These are phyloP conservation scores for Penicillium chermesinum DNA, from an alignment of 495 filamentous ascomycete species.

Conservation along the genomic window DNA sequence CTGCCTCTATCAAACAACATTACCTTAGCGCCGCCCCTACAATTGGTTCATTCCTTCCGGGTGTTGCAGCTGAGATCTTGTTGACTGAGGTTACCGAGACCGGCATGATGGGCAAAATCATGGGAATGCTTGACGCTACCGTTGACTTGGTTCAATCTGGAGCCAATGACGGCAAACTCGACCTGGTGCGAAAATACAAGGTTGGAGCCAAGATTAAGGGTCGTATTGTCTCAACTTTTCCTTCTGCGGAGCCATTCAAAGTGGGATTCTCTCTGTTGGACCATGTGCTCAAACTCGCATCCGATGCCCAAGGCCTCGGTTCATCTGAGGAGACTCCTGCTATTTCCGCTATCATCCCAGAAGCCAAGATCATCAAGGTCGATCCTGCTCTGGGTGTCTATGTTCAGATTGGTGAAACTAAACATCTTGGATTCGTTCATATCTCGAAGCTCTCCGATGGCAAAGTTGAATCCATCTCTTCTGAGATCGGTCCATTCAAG, in stretches of 20 bases:
- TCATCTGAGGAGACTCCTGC: conserved; percentile 55
- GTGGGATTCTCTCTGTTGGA: conserved; percentile 81
- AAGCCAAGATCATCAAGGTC: conserved; percentile 71
- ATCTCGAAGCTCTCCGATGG: conserved; percentile 85
- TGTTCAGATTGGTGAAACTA: conserved; percentile 68
- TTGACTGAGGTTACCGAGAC: conserved; percentile 61
- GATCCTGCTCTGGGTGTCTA: conserved; percentile 75
- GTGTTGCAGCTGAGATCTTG: conserved; percentile 80
- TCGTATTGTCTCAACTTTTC: conserved; percentile 80
- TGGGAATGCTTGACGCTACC: conserved; percentile 85
- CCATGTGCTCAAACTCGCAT: conserved; percentile 65
- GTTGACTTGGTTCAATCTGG: conserved; percentile 87
- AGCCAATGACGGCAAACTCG: conserved; percentile 54
- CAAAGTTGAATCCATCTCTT: conserved; percentile 73
- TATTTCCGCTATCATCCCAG: conserved; percentile 68
- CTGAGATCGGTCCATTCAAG: conserved; percentile 71
- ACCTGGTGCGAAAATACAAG: conserved; percentile 69
- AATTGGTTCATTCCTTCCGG: conserved; percentile 84
- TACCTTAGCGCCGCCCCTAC: conserved; percentile 72
- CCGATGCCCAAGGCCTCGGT: conserved; percentile 40
- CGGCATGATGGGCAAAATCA: conserved; percentile 77
- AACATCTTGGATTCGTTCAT: conserved; percentile 80
- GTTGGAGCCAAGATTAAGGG: conserved; percentile 79
- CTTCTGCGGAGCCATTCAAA: conserved; percentile 69
- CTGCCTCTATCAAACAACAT: conserved; percentile 65